Percentiles rank a stretch among this genome's conserved stretches.
These are phyloP conservation scores for Phaeosphaeriaceae sp. DNA, from an alignment of 2,329 filamentous ascomycete species.

Conservation along the genomic window DNA sequence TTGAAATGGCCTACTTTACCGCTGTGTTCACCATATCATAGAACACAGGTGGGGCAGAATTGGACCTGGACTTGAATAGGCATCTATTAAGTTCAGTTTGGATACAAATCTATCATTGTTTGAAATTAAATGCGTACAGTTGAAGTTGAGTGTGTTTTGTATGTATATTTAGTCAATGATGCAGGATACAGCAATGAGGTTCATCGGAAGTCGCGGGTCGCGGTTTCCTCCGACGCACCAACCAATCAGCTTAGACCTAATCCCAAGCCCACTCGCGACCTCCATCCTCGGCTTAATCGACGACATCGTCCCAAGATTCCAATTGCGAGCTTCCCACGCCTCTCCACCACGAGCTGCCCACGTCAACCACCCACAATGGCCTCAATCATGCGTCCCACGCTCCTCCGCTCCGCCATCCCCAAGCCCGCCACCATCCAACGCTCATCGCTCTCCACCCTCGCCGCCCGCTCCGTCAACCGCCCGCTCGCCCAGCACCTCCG, in stretches of 20 bases:
- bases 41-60: too few species aligned
- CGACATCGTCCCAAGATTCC: neutral
- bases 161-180: too few species aligned
- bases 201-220: neutral
- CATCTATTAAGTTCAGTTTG: too few species aligned
- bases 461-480: slow-evolving; percentile 45
- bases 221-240: neutral
- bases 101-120: too few species aligned
- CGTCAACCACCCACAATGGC: slow-evolving; percentile 53
- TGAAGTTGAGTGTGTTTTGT: too few species aligned
- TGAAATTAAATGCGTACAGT: too few species aligned
- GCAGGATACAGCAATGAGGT: neutral
- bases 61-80: too few species aligned
- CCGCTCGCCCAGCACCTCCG: slow-evolving; percentile 28
- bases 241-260: neutral
- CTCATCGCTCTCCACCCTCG: slow-evolving; percentile 51
- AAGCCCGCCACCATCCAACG: neutral
- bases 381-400: slow-evolving; percentile 58
- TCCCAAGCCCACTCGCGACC: neutral
- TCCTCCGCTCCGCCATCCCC: slow-evolving; percentile 56
- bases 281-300: neutral
- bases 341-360: neutral
- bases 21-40: too few species aligned
- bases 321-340: neutral
- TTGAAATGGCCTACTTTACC: neutral